phyloP scores from a whole-genome alignment of 495 filamentous ascomycete genomes.

The Thozetella sp. region DNA sequence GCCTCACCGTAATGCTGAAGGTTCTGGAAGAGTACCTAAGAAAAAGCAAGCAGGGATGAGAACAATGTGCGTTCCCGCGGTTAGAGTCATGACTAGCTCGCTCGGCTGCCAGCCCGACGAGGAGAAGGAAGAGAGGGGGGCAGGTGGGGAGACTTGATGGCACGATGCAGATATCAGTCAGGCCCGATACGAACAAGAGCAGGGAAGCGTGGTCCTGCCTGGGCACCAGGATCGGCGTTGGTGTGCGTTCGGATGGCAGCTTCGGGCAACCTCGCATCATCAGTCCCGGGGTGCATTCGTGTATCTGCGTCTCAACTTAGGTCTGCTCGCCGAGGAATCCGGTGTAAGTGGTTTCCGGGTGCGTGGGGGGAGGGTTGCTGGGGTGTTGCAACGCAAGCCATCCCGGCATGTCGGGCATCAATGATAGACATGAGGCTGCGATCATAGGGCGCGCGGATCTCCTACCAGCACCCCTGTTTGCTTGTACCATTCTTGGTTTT shows the following conservation, averaged over 20 bases:
- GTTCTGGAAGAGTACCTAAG: too few relatives aligned
- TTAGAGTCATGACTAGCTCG: neutral
- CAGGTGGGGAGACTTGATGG: neutral
- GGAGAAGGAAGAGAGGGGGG: neutral
- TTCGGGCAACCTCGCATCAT: neutral
- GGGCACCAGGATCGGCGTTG: neutral
- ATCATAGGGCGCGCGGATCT: too few relatives aligned
- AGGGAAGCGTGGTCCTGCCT: neutral
- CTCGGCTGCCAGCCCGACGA: neutral
- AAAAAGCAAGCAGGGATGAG: neutral
- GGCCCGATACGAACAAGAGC: neutral
- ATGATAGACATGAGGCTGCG: constrained; percentile 1
- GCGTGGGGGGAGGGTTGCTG: neutral
- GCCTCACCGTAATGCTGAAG: too few relatives aligned
- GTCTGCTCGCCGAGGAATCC: neutral
- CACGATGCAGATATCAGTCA: too few relatives aligned
- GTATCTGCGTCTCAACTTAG: too few relatives aligned
- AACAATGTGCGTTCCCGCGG: constrained; percentile 2
- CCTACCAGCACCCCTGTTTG: too few relatives aligned
- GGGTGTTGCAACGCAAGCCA: neutral
- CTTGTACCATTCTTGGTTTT: too few relatives aligned
- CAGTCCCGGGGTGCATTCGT: too few relatives aligned
- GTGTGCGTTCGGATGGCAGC: neutral
- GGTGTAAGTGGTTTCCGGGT: neutral
- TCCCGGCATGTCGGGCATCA: neutral